Evolutionary conservation across 139 green algal species (phyloP).

Genomic region (Chlorella sp.): DNA sequence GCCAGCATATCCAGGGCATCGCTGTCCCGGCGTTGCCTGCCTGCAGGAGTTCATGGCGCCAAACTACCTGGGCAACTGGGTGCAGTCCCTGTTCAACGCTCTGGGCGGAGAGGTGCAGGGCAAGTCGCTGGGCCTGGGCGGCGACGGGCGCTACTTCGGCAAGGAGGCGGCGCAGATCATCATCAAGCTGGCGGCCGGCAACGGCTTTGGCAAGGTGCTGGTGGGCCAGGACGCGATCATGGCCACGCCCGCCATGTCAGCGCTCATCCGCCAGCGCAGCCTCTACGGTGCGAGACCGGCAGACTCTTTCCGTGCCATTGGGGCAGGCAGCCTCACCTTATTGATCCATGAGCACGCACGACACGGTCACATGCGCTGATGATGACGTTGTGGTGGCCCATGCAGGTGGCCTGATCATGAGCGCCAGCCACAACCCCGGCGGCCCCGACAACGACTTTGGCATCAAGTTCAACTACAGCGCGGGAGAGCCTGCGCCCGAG

Average conservation of each 20-base stretch:
- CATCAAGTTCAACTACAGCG: constrained; percentile 99
- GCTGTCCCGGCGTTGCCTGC: no score
- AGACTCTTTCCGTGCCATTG: no score
- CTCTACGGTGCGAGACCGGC: constrained; percentile 84
- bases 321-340: no score
- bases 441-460: constrained; percentile 97
- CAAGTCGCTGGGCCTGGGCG: constrained; percentile 85
- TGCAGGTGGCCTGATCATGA: constrained; percentile 97
- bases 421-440: constrained; percentile 94
- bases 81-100: constrained; percentile 92
- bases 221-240: constrained; percentile 94
- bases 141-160: constrained; percentile 98
- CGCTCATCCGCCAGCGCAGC: constrained; percentile 85
- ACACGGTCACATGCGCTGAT: no score
- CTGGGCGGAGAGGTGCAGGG: constrained; percentile 84
- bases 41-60: constrained; percentile 76
- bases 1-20: no score
- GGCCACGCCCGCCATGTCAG: constrained; percentile 94
- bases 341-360: no score
- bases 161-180: constrained; percentile 95
- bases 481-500: constrained; percentile 94
- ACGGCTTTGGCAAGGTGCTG: constrained; percentile 62
- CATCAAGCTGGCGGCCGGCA: constrained; percentile 85
- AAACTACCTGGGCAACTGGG: constrained; percentile 99
- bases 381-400: no score